Base-by-base conservation (phyloP, 495 filamentous ascomycete genomes). In the Margaritispora aquatica region DNA sequence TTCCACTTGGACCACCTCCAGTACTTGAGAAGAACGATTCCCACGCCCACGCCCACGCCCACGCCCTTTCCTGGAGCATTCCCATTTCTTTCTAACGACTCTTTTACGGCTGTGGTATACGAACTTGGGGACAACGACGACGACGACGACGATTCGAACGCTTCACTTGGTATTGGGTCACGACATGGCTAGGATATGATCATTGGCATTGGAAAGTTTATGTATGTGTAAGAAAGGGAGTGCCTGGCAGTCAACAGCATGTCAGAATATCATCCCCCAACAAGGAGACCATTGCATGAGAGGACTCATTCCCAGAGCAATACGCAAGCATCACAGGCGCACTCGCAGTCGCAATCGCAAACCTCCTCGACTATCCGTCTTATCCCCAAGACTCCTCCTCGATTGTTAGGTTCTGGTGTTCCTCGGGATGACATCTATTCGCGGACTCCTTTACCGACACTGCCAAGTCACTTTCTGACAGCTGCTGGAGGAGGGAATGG, bases 291-390 rank as follows among this genome's bases (percentile, higher is more conserved):
- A 48, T 74, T 86, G 56, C 78, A 78, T 66, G 77, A 83, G 64
- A 77, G 81, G 58, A 76, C 76, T 20, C 71, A 78, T 31, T 83
- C 84, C 61, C 74, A 81, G 59, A 77, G 69, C 65, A 84, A 83
- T 66, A 64, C 17, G 2, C 57, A 41, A 13, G 29, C 5, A 34
- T n/a, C n/a, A n/a, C 5, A 34, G 26, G 21, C 38, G 17, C 59
- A 20, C 24, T 50, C 29, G 61, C 57, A 68, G 61, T 44, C 15
- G 38, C 38, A 10, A 17, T n/a, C 38, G 7, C 38, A 10, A 3
- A 10, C 38, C 4, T 44, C 38, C 10, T 44, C 38, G 7, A 44
- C 69, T 50, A 75, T 82, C 62, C 75, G 79, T 58, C 70, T 84
- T 65, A 69, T 87, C 61, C 82, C 78, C 15, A 77, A 75, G 55